Evolutionary conservation across 176 grass and related monocot species (phyloP), one percentile per base, ranked within the genome.

Genomic region (Elaeis guineensis): DNA sequence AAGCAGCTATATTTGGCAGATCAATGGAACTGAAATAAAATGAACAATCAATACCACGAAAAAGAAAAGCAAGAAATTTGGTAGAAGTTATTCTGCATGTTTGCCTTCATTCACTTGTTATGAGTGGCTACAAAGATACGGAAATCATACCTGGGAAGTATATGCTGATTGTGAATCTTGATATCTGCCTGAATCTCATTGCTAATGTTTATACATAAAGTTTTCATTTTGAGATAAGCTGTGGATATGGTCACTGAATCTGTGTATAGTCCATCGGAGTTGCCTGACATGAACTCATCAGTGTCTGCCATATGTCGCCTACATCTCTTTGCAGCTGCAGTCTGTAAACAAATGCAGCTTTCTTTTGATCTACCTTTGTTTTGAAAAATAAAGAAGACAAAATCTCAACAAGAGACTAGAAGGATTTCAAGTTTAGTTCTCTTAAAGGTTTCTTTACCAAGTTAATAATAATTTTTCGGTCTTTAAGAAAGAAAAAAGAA

Each of bases 171-270:
- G 76, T 96, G 86, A 72, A 96, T 90, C 61, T 88, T 96, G 51
- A 96, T 90, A 66, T 96, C 92, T 72, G 86, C 86, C 74, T 90
- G 78, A 77, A 96, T 96, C 65, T 96, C 92, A n/a, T 55, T 63
- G 77, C 92, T 76, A 75, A 96, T 90, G 62, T 85, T 87, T 50
- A 78, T 67, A 67, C 87, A 96, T 54, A 96, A 57, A 60, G 61
- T 88, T 68, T 96, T 90, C 92, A 96, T 96, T 84, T 90, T 96
- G 30, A 82, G 75, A 77, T 97, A 97, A 57, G 87, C 87, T 69
- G 86, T 75, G 64, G 86, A 85, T 71, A 90, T 82, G 55, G 75
- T 80, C 71, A 97, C 82, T 21, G 81, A 67, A 51, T 97, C 92
- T 17, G 76, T 85, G 58, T 88, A 74, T 65, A 91, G 83, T 48